Base-by-base conservation (phyloP, 345 rosid genomes). In the Camelina hispida region DNA sequence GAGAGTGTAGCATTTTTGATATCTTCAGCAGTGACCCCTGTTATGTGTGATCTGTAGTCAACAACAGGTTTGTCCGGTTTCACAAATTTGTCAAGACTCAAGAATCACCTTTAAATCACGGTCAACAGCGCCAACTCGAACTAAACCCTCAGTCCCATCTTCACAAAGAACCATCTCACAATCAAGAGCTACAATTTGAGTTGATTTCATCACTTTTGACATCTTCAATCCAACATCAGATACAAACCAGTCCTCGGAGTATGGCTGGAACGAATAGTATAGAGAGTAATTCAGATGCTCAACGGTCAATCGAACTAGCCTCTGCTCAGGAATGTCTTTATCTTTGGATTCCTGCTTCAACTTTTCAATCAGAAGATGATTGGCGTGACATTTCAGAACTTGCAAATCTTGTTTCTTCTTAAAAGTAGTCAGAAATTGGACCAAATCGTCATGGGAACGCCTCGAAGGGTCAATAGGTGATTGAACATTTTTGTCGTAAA, bases 121-220 rank as follows among this genome's bases (percentile, higher is more conserved):
- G 85, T 88, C 87, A 37, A 93, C 96, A 34, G 69, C 88, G 56
- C 92, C 91, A 17, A 88, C 88, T 78, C 78, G 86, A 70, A 91
- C 98, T 62, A 91, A 79, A 66, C 87, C 97, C 72, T 93, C 97
- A 51, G 88, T 87, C 23, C 98, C 96, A 88, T 93, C 97, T 69
- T 85, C 85, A 79, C 97, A 93, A 12, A 89, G 97, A 80, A 93
- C 98, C 98, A 91, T 93, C 90, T 91, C 98, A 82, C 98, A 93
- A 74, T 89, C 98, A 74, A 93, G 79, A 62, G 98, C 97, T 40
- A 83, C 2, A 72, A 93, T 75, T 4, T 22, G 9, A 16, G 74
- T 83, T 66, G 85, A 82, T 23, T 23, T 74, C 76, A 72, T 60
- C 73, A 64, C 58, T 79, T 80, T 81, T 30, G 83, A 62, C 63